Evolutionary conservation across 2,329 filamentous ascomycete species (phyloP), one percentile per base, ranked within the genome.

Genomic region (Xylaria polymorpha): DNA sequence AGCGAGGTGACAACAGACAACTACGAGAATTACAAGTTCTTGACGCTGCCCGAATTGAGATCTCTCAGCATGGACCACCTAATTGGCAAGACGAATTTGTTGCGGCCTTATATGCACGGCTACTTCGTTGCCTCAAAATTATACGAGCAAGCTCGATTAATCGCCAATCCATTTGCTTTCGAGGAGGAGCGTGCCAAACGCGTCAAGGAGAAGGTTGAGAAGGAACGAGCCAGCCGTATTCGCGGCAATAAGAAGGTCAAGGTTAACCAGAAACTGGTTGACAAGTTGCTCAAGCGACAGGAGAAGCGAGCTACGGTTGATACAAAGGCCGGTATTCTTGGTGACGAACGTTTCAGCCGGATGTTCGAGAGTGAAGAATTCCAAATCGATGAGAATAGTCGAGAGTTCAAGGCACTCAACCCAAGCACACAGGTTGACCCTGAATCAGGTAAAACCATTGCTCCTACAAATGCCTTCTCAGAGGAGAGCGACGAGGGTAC

Each of bases 11-110:
- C 85, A 68, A 91, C 91, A 37, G 91, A 96, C 75, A 93, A 96
- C 10, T 99, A 99, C 84, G 96, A 99, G 82, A 98, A 99, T 82
- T 98, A 95, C 88, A 99, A 98, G 82, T 99, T 99, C 88, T 85
- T 99, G 78, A 97, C 95, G 1, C 81, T 94, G 70, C 90, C 93
- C 51, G 94, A 99, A 80, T 86, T 99, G 62, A 92, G 92, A 75
- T 89, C 91, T 43, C 87, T 99, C 73, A 97, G 93, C 79, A 81
- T 99, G 77, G 91, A 93, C 62, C 95, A 98, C 79, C 85, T 99
- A 57, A 87, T 99, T 66, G 95, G 95, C 73, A 94, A 94, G 75
- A 97, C 94, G 35, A 96, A 93, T 77, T 84, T 98, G 22, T 84
- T 99, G 48, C 88, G 95, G 53, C 96, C 96, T 51, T 99, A 99